Evolutionary conservation across 208 protist species (phyloP).

Genomic region (Balamuthia mandrillaris): DNA sequence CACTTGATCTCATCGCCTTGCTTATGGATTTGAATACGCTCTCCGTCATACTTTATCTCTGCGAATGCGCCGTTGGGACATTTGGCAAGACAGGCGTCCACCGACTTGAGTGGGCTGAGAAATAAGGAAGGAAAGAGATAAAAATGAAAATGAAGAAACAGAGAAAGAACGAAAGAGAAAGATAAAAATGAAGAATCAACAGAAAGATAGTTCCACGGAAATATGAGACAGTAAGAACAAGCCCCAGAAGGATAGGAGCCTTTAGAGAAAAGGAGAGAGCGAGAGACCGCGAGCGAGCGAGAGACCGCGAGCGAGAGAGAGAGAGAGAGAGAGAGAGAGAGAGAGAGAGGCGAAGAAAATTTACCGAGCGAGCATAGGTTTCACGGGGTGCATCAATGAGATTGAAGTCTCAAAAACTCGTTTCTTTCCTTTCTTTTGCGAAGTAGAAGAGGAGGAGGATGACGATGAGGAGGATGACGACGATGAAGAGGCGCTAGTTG

Average conservation of each 20-base stretch:
- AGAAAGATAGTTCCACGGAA: neutral
- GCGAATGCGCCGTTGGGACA: constrained; percentile 79
- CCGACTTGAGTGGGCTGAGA: neutral
- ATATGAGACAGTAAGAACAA: neutral
- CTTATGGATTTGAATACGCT: constrained; percentile 83
- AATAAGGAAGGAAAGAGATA: constrained; percentile 11
- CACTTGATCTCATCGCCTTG: constrained; percentile 67
- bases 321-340: neutral
- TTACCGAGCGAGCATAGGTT: constrained; percentile 55
- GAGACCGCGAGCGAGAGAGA: neutral
- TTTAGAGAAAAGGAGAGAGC: neutral
- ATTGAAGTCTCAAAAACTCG: neutral
- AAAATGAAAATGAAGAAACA: neutral
- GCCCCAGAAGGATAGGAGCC: neutral
- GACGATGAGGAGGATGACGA: neutral
- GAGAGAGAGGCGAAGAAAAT: neutral
- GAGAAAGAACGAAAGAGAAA: neutral
- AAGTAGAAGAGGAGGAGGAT: neutral
- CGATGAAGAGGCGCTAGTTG: neutral
- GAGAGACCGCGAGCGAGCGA: neutral
- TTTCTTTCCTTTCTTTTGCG: neutral
- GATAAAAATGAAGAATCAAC: neutral
- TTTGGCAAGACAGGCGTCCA: constrained; percentile 57
- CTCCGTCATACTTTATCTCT: constrained; percentile 84
- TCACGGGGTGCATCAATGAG: constrained; percentile 51